Evolutionary conservation across 345 rosid genomes (phyloP).

Genomic region (Arabidopsis suecica): DNA sequence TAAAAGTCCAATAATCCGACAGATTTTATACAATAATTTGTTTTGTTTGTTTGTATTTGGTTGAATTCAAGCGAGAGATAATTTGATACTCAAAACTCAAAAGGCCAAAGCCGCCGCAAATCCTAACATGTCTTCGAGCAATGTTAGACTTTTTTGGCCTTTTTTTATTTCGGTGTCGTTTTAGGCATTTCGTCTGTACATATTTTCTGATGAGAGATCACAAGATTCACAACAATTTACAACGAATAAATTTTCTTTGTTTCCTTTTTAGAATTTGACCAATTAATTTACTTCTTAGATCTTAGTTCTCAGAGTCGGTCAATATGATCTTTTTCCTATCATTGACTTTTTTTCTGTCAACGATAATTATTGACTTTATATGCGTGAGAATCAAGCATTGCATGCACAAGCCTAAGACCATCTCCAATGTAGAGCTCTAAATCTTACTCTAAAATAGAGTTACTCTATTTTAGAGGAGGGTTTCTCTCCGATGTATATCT

Average conservation of each 20-base stretch:
- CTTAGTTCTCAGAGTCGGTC: slow-evolving; percentile 3
- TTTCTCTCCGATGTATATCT: too few relatives aligned
- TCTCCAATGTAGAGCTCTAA: too few relatives aligned
- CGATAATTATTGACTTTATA: not conserved
- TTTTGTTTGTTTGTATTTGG: slow-evolving; percentile 26
- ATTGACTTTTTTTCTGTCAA: slow-evolving; percentile 19
- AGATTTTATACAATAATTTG: slow-evolving; percentile 8
- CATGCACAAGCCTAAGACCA: not conserved
- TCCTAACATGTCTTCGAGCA: slow-evolving; percentile 3
- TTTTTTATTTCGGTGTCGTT: not conserved
- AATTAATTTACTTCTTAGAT: not conserved
- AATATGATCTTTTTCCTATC: slow-evolving; percentile 6
- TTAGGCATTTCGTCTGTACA: not conserved
- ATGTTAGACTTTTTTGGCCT: not conserved
- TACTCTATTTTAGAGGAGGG: too few relatives aligned
- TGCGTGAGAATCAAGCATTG: slow-evolving; percentile 8
- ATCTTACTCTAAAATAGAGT: too few relatives aligned
- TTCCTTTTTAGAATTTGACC: not conserved
- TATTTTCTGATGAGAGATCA: not conserved
- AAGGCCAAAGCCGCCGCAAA: slow-evolving; percentile 30
- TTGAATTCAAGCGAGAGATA: slow-evolving; percentile 4
- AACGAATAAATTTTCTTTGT: not conserved
- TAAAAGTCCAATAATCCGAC: slow-evolving; percentile 14
- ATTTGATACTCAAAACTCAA: not conserved
- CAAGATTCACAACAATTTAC: not conserved